phyloP scores from a whole-genome alignment of 805 yeast species.

The Grigorovia jiainica region DNA sequence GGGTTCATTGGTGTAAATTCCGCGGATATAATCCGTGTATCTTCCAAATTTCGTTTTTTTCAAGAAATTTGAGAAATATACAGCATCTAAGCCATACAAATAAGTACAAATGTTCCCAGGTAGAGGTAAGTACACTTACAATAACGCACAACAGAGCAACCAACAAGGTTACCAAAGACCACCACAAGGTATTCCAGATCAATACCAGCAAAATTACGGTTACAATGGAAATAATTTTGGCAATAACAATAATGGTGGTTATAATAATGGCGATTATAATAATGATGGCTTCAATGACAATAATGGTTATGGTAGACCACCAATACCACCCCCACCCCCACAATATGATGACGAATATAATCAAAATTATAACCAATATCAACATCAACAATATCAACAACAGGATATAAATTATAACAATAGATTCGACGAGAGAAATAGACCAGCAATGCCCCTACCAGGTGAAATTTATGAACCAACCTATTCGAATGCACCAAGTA shows the following conservation, averaged over 20 bases:
- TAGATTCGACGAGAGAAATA: not conserved
- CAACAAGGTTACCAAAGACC: slow-evolving; percentile 11
- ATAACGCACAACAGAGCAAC: slow-evolving; percentile 8
- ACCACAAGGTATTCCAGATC: not conserved
- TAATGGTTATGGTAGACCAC: slow-evolving; percentile 4
- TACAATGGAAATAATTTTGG: not conserved
- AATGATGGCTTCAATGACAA: slow-evolving; percentile 2
- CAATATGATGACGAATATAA: not conserved
- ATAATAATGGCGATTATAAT: not conserved
- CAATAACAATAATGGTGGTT: not conserved
- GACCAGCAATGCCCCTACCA: slow-evolving; percentile 1
- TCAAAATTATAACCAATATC: not conserved
- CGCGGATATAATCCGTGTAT: no score
- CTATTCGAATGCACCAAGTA: slow-evolving; percentile 5
- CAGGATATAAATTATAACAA: not conserved
- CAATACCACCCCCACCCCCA: not conserved
- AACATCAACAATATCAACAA: not conserved
- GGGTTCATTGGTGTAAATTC: no score
- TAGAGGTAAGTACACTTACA: slow-evolving; percentile 26
- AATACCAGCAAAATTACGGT: not conserved
- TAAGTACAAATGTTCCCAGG: slow-evolving; percentile 24
- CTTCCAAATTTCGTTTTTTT: no score
- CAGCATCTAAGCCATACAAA: not conserved
- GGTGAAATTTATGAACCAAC: slow-evolving; percentile 3
- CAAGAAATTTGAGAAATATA: not conserved